Percentiles rank a stretch among this genome's conserved stretches.
Evolutionary conservation across 2,329 filamentous ascomycete species (phyloP).

Genomic region (Cercospora zeina): DNA sequence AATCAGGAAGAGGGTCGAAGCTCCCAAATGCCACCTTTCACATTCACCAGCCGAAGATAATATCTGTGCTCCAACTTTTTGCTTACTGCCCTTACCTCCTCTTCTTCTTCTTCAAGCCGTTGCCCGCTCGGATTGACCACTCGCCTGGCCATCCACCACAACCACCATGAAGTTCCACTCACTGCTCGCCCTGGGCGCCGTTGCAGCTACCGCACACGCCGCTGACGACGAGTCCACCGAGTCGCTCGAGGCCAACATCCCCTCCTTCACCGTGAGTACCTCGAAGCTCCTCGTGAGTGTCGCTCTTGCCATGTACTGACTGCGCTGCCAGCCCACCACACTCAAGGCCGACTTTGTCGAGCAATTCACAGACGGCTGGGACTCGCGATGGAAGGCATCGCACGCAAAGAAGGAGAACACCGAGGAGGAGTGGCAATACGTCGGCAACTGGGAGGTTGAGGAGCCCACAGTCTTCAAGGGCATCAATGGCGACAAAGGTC

Average conservation of each 20-base stretch:
- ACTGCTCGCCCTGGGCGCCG: slow-evolving; percentile 22
- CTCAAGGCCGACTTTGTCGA: slow-evolving; percentile 94
- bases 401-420: slow-evolving; percentile 95
- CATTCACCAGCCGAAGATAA: slow-evolving; percentile 7
- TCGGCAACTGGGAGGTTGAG: slow-evolving; percentile 95
- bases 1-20: slow-evolving; percentile 10
- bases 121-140: slow-evolving; percentile 10
- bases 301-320: background rate
- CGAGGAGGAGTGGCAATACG: slow-evolving; percentile 90
- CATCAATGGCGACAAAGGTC: slow-evolving; percentile 91
- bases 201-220: slow-evolving; percentile 22
- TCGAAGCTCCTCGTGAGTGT: background rate
- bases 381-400: slow-evolving; percentile 87
- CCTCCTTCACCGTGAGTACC: slow-evolving; percentile 30
- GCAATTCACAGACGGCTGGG: slow-evolving; percentile 98
- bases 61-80: slow-evolving; percentile 3
- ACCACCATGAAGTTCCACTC: slow-evolving; percentile 23
- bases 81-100: slow-evolving; percentile 5
- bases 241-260: slow-evolving; percentile 27
- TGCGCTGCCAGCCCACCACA: slow-evolving; percentile 66
- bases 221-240: slow-evolving; percentile 24
- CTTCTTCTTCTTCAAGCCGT: slow-evolving; percentile 15
- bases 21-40: slow-evolving; percentile 13
- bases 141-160: background rate
- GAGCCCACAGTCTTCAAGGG: slow-evolving; percentile 88